Evolutionary conservation across 2,329 filamentous ascomycete species (phyloP).

Genomic region (Akanthomyces muscarius): DNA sequence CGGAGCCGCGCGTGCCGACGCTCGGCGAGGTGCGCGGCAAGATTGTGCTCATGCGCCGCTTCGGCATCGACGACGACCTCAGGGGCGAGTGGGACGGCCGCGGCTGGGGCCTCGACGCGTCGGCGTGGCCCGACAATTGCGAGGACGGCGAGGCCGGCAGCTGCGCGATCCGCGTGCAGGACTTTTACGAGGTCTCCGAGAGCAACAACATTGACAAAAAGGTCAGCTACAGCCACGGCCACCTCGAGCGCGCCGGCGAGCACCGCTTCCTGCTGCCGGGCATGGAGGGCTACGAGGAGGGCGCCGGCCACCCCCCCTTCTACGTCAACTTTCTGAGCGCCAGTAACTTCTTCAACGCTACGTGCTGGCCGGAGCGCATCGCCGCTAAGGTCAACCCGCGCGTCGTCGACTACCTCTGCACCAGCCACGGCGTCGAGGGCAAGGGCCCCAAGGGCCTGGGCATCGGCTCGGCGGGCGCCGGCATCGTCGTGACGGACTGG

Average conservation of each 20-base stretch:
- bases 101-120: conserved; percentile 58
- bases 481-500: conserved; percentile 90
- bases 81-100: conserved; percentile 41
- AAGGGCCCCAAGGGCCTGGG: conserved; percentile 47
- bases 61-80: conserved; percentile 59
- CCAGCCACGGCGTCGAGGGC: conserved; percentile 49
- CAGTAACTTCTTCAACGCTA: conserved; percentile 89
- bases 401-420: conserved; percentile 59
- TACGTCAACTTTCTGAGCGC: conserved; percentile 89
- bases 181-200: conserved; percentile 86
- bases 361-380: conserved; percentile 91
- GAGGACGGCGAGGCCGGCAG: conserved; percentile 69
- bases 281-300: conserved; percentile 26
- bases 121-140: conserved; percentile 83
- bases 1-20: conserved; percentile 68
- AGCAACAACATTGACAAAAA: conserved; percentile 75
- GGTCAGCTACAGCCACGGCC: conserved; percentile 66
- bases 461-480: conserved; percentile 71
- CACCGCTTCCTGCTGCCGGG: conserved; percentile 43
- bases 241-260: conserved; percentile 68
- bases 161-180: conserved; percentile 72
- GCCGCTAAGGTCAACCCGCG: conserved; percentile 83
- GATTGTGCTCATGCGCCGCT: conserved; percentile 80
- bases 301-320: conserved; percentile 50
- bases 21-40: conserved; percentile 77